phyloP scores from a whole-genome alignment of 164 flowering plant species.

The Aristolochia californica region DNA sequence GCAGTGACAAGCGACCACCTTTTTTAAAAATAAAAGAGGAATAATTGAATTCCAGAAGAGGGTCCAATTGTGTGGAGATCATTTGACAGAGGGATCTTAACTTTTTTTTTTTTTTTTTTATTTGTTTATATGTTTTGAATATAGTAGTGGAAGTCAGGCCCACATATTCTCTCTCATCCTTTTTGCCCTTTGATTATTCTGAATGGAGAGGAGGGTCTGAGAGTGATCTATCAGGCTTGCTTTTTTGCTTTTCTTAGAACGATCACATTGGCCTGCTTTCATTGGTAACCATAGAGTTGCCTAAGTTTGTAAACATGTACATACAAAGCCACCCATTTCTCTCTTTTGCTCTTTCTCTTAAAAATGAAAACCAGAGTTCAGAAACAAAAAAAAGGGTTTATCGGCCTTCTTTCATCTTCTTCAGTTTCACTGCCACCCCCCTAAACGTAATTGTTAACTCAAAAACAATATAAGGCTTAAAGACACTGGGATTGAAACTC shows the following conservation, averaged over 20 bases:
- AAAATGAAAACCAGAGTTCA: too few species aligned
- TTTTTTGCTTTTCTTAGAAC: conserved; percentile 13
- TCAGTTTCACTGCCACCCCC: too few species aligned
- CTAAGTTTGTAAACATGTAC: too few species aligned
- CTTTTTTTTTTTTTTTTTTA: conserved; percentile 24
- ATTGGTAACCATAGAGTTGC: conserved; percentile 4
- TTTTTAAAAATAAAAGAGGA: conserved; percentile 18
- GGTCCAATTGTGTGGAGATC: conserved; percentile 27
- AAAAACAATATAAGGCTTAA: too few species aligned
- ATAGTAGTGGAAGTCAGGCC: conserved; percentile 55
- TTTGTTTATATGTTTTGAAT: conserved; percentile 30
- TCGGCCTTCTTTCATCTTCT: too few species aligned
- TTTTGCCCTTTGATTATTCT: conserved; percentile 23
- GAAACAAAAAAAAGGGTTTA: too few species aligned
- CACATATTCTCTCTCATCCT: conserved; percentile 22
- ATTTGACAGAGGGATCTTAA: conserved; percentile 35
- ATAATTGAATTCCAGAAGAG: conserved; percentile 23
- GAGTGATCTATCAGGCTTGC: conserved; percentile 10
- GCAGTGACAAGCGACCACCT: conserved; percentile 20
- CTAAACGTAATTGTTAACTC: too few species aligned
- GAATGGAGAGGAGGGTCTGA: conserved; percentile 6
- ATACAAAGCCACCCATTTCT: neutral
- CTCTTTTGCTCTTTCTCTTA: neutral
- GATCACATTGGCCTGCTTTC: conserved; percentile 13
- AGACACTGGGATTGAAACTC: too few species aligned